Evolutionary conservation across 2,329 filamentous ascomycete genomes (phyloP).

Genomic region (Tothia fuscella): DNA sequence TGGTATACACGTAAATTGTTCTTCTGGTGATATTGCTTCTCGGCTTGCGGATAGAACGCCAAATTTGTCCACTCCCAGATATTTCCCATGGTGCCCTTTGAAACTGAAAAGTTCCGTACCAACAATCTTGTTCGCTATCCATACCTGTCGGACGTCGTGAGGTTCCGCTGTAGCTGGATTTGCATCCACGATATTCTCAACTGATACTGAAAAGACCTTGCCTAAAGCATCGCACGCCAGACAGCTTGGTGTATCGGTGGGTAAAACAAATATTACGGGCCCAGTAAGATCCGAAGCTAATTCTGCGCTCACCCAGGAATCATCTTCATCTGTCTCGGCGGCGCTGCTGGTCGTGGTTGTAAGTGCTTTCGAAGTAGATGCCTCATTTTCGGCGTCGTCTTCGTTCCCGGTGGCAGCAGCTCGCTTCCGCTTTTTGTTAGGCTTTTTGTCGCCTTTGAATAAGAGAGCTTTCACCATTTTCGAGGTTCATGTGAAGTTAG

Average conservation of each 20-base stretch:
- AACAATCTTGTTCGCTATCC: constrained; percentile 73
- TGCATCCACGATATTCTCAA: constrained; percentile 82
- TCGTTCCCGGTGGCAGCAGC: constrained; percentile 43
- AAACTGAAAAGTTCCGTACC: constrained; percentile 75
- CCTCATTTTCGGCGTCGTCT: constrained; percentile 29
- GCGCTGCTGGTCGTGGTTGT: constrained; percentile 20
- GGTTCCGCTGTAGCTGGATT: constrained; percentile 81
- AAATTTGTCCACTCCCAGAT: constrained; percentile 74
- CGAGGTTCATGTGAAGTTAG: background rate
- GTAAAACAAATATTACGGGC: constrained; percentile 71
- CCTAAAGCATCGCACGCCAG: constrained; percentile 79
- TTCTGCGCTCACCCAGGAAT: constrained; percentile 87
- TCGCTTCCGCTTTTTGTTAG: constrained; percentile 75
- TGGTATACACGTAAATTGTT: constrained; percentile 62
- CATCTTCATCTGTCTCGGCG: constrained; percentile 48
- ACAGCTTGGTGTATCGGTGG: constrained; percentile 59
- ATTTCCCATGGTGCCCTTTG: constrained; percentile 84
- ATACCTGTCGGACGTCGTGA: constrained; percentile 91
- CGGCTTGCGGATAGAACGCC: constrained; percentile 65
- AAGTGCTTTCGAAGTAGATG: constrained; percentile 15
- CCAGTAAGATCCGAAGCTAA: constrained; percentile 61
- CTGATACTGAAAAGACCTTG: constrained; percentile 65
- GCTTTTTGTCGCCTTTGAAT: constrained; percentile 96
- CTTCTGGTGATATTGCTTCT: constrained; percentile 72
- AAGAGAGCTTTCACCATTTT: constrained; percentile 75